These are phyloP conservation scores for Microdochium nivale DNA, from an alignment of 2,329 filamentous ascomycete genomes.

Conservation along the genomic window DNA sequence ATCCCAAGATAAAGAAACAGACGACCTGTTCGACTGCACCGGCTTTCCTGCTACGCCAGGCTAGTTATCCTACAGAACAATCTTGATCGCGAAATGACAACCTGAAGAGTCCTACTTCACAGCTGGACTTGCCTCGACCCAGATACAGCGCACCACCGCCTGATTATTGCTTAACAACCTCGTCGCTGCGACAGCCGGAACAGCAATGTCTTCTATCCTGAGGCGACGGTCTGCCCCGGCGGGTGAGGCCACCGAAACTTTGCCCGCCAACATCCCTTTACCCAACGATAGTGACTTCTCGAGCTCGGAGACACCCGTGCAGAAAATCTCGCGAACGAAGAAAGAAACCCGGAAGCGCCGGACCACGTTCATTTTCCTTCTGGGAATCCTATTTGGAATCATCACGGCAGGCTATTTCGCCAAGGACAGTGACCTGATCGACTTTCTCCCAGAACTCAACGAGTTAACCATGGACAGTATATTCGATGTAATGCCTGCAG, in stretches of 20 bases:
- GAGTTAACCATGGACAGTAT: conserved; percentile 79
- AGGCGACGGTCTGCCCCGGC: conserved; percentile 8
- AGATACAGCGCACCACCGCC: conserved; percentile 9
- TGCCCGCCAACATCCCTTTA: conserved; percentile 10
- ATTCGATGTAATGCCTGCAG: conserved; percentile 79
- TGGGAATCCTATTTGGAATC: conserved; percentile 86
- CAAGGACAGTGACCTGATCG: conserved; percentile 80
- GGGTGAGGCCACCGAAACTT: conserved; percentile 14
- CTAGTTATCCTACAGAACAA: too few relatives aligned
- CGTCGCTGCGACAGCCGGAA: neutral
- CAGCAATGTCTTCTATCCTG: conserved; percentile 1
- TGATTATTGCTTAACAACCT: neutral
- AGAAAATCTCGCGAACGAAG: conserved; percentile 21
- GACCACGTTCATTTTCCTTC: conserved; percentile 72
- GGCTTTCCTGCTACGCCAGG: too few relatives aligned
- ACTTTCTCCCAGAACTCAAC: conserved; percentile 53
- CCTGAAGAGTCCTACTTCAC: too few relatives aligned
- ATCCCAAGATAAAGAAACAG: too few relatives aligned
- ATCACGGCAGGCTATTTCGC: conserved; percentile 87
- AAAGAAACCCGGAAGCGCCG: conserved; percentile 59
- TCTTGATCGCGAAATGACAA: too few relatives aligned
- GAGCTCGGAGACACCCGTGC: conserved; percentile 26
- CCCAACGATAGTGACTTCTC: conserved; percentile 22
- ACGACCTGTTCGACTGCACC: too few relatives aligned
- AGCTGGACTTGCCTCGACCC: too few relatives aligned